Evolutionary conservation across 805 yeast species (phyloP).

Genomic region (Candida krabiensis): DNA sequence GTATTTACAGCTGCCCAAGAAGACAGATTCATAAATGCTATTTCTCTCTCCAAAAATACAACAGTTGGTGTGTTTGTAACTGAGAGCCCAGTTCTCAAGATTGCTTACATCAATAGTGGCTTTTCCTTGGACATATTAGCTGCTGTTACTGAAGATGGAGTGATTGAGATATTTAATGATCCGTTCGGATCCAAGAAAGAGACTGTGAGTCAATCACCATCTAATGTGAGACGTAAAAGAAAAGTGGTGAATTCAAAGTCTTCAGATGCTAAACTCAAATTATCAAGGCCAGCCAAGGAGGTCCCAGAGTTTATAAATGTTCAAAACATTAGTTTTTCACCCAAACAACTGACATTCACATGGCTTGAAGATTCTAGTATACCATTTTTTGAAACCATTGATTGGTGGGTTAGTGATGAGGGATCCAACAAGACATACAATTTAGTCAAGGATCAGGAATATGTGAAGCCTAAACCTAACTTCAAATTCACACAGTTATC

Average conservation of each 20-base stretch:
- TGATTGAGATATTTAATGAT: conserved; percentile 66
- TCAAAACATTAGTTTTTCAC: conserved; percentile 24
- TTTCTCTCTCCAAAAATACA: conserved; percentile 46
- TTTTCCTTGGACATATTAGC: conserved; percentile 39
- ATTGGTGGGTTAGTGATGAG: conserved; percentile 40
- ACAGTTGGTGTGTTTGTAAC: conserved; percentile 64
- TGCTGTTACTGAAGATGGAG: conserved; percentile 73
- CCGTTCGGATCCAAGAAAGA: conserved; percentile 37
- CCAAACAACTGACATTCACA: conserved; percentile 41
- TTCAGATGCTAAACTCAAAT: conserved; percentile 42
- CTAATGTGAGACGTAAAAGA: conserved; percentile 43
- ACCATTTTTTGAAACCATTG: conserved; percentile 56
- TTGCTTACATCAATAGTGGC: conserved; percentile 38
- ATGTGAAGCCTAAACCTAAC: conserved; percentile 41
- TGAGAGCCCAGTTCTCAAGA: conserved; percentile 55
- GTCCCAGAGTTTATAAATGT: conserved; percentile 31
- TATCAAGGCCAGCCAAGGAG: conserved; percentile 45
- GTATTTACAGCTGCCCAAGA: conserved; percentile 71
- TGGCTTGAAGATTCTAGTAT: conserved; percentile 65
- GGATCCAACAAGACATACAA: conserved; percentile 23
- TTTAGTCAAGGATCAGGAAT: conserved; percentile 26
- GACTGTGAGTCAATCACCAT: conserved; percentile 11
- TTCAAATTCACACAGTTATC: conserved; percentile 42
- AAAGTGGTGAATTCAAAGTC: conserved; percentile 51
- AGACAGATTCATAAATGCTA: conserved; percentile 80